Evolutionary conservation across 176 grass and related monocot species (phyloP).

Genomic region (Areca catechu): DNA sequence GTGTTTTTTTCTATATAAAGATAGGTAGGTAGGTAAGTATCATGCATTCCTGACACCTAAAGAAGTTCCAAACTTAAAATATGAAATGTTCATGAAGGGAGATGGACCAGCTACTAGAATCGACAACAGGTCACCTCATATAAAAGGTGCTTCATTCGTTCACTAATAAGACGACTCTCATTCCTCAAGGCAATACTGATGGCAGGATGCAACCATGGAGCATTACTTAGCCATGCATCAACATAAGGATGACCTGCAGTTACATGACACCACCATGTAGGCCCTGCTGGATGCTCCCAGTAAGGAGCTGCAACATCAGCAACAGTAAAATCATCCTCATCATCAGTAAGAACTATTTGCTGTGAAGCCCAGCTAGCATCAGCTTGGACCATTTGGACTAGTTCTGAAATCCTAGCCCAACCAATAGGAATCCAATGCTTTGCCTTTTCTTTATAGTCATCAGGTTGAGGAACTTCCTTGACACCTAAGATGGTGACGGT

Average conservation of each 20-base stretch:
- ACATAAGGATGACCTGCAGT: constrained; percentile 48
- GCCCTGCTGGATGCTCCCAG: constrained; percentile 70
- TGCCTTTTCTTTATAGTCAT: constrained; percentile 25
- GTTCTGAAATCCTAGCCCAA: constrained; percentile 71
- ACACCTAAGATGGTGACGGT: background rate
- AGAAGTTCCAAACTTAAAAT: no score
- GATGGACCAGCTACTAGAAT: background rate
- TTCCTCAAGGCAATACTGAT: constrained; percentile 82
- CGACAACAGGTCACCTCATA: constrained; percentile 65
- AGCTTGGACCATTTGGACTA: constrained; percentile 64
- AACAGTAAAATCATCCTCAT: constrained; percentile 80
- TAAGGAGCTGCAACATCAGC: constrained; percentile 89
- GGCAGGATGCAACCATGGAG: constrained; percentile 90
- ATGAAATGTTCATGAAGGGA: no score
- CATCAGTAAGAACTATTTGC: constrained; percentile 39
- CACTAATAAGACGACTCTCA: constrained; percentile 86
- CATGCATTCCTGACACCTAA: no score
- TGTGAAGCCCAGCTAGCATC: constrained; percentile 73
- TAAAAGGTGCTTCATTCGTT: constrained; percentile 88
- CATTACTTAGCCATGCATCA: constrained; percentile 61
- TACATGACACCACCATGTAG: constrained; percentile 98
- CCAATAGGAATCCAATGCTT: constrained; percentile 77
- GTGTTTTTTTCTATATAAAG: no score
- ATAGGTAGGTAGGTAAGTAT: no score
- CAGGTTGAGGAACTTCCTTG: background rate